Evolutionary conservation across 371 early-diverging fungal species (phyloP), one percentile per base, ranked within the genome.

Genomic region (Hamiltosporidium tvaerminnensis): DNA sequence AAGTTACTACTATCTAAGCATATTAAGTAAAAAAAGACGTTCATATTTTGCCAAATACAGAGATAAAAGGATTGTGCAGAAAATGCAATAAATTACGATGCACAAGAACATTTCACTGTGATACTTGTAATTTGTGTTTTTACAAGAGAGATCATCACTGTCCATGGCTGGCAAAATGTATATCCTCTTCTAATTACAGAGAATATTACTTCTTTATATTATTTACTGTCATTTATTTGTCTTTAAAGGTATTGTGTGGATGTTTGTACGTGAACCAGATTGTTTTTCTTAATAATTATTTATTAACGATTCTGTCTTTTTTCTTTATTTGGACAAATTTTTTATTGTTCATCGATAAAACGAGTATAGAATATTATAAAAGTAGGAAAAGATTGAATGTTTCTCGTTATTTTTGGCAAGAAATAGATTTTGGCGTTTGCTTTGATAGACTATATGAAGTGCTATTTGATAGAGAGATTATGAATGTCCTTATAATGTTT

Each of bases 91-190:
- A 67, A 30, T 60, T 73, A 47, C 31, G 53, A 37, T 64, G 66
- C 9, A 41, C 41, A 5, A 63, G 58, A 14, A 69, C 67, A 9
- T 47, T 59, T 16, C 78, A 77, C 65, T 77, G 78, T 53, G 41
- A 64, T 32, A 67, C 66, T 33, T 77, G 78, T 38, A 66, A 71
- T 32, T 60, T 47, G 14, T 77, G 78, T 57, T 65, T 69, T 49
- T 38, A 66, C 44, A 66, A 65, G 57, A 65, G 73, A 70, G 78
- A 77, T 54, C 78, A 77, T 57, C 78, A 77, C 62, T 77, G 78
- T 55, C 32, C 65, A 52, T 72, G 72, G 57, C 58, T 75, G 55
- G 69, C 66, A 30, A 72, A 71, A 41, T 77, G 78, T 69, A 68
- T 77, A 52, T 70, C 71, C 12, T 44, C 65, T 32, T 56, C 63